These are phyloP conservation scores for Phoma herbarum DNA, from an alignment of 2,329 filamentous ascomycete genomes.

Conservation along the genomic window DNA sequence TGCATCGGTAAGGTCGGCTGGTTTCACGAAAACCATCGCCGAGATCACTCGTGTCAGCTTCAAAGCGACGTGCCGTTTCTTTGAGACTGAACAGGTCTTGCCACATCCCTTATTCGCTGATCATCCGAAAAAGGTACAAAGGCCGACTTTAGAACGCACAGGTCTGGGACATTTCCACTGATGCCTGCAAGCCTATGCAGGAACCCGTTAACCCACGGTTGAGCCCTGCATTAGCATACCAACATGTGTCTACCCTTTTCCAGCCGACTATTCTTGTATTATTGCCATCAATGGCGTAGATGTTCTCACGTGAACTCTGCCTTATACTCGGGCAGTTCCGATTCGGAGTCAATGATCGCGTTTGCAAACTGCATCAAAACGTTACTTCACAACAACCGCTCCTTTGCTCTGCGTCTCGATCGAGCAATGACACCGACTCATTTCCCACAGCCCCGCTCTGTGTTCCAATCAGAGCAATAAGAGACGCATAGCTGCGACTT, in stretches of 20 bases:
- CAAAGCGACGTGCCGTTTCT: not conserved
- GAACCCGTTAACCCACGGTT: not conserved
- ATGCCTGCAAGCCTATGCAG: not conserved
- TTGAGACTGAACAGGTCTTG: not conserved
- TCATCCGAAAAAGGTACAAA: not conserved
- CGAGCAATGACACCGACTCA: not conserved
- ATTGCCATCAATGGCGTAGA: not conserved
- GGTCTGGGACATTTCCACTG: not conserved
- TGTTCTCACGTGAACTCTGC: not conserved
- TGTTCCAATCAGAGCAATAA: slow-evolving; percentile 4
- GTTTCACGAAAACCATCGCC: not conserved
- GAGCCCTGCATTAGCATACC: not conserved
- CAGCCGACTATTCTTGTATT: not conserved
- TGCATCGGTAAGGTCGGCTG: not conserved
- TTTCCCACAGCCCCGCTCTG: not conserved
- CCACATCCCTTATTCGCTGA: not conserved
- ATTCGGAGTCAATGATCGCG: not conserved
- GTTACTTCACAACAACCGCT: not conserved
- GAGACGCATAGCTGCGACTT: slow-evolving; percentile 4
- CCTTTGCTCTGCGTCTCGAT: slow-evolving; percentile 11
- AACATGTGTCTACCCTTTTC: not conserved
- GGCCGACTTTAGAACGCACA: not conserved
- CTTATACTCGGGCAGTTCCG: not conserved
- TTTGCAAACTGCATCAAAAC: not conserved
- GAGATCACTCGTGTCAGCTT: not conserved